A percentile compares a stretch with the other conserved stretches of the same genome.
Conservation (phyloP, 2,329 filamentous ascomycete species). For the Verticillium dahliae region DNA sequence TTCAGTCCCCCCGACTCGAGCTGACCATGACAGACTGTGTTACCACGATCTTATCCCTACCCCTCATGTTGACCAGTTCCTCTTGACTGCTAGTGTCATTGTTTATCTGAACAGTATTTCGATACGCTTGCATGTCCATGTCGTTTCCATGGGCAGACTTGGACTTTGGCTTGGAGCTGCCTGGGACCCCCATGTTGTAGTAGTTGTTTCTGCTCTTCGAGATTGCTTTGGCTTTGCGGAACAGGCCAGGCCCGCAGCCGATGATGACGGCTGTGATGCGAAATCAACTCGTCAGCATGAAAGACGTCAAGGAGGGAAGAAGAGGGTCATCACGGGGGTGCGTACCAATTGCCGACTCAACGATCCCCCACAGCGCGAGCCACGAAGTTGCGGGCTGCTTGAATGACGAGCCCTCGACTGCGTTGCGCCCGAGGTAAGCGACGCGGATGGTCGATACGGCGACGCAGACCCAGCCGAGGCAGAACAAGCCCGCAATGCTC, state of each 20-base stretch:
- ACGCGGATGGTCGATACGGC: constrained; percentile 9
- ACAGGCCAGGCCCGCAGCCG: constrained; percentile 7
- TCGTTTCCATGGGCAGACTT: background rate
- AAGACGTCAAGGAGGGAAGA: background rate
- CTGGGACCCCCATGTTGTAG: background rate
- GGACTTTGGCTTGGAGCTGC: background rate
- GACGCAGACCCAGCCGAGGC: constrained; percentile 12
- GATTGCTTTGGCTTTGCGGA: constrained; percentile 5
- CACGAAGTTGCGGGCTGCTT: constrained; percentile 7
- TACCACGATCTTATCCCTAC: constrained; percentile 2
- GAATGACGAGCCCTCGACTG: background rate
- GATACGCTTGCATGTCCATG: constrained; percentile 2
- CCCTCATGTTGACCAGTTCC: constrained; percentile 3
- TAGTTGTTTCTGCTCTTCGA: constrained; percentile 2
- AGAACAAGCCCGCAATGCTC: constrained; percentile 9
- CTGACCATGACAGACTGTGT: constrained; percentile 3
- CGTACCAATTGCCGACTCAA: constrained; percentile 8
- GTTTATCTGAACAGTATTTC: background rate
- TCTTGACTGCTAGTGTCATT: constrained; percentile 5
- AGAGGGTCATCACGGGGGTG: background rate
- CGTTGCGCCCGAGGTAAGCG: constrained; percentile 6
- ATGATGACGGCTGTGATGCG: constrained; percentile 7
- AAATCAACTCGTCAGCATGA: background rate
- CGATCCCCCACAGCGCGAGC: constrained; percentile 9
- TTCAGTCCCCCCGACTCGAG: background rate